Conservation (phyloP, 1,139 yeast species). For the Yamadazyma atmosphaerica region DNA sequence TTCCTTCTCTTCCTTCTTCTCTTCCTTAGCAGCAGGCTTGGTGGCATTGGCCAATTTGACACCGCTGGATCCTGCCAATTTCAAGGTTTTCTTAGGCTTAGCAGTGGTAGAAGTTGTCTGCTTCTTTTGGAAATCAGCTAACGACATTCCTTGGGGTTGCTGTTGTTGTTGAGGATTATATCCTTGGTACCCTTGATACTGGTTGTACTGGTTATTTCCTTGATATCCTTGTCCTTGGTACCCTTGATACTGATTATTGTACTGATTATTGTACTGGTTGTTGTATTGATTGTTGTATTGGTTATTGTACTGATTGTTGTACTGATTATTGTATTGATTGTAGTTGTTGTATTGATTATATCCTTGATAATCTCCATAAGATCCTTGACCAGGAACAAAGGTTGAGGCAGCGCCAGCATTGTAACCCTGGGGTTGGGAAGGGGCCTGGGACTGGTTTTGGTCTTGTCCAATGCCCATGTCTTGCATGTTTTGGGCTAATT, state of each 20-base stretch:
- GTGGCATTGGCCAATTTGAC: slow-evolving; percentile 67
- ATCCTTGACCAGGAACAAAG: slow-evolving; percentile 18
- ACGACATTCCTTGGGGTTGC: slow-evolving; percentile 64
- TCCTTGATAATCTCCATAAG: slow-evolving; percentile 5
- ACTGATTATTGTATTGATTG: slow-evolving; percentile 14
- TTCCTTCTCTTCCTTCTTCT: slow-evolving; percentile 13
- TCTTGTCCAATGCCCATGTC: slow-evolving; percentile 40
- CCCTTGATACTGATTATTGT: slow-evolving; percentile 15
- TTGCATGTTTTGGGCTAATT: slow-evolving; percentile 56
- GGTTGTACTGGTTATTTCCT: slow-evolving; percentile 1
- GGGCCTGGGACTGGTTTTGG: slow-evolving; percentile 16
- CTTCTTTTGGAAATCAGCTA: slow-evolving; percentile 84
- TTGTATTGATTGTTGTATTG: slow-evolving; percentile 16
- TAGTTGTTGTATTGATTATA: slow-evolving; percentile 7
- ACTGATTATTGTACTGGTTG: slow-evolving; percentile 17
- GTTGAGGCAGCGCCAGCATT: slow-evolving; percentile 14
- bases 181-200: slow-evolving; percentile 13
- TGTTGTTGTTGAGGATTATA: slow-evolving; percentile 25
- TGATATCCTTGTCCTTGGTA: slow-evolving; percentile 10
- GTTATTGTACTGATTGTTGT: slow-evolving; percentile 11
- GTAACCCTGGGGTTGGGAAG: slow-evolving; percentile 12
- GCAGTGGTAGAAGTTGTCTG: slow-evolving; percentile 38
- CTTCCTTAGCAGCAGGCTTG: slow-evolving; percentile 22
- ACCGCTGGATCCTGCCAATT: slow-evolving; percentile 64
- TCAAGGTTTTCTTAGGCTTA: slow-evolving; percentile 63